Conservation (phyloP, 2,329 filamentous ascomycete genomes). For the Colletotrichum simmondsii region DNA sequence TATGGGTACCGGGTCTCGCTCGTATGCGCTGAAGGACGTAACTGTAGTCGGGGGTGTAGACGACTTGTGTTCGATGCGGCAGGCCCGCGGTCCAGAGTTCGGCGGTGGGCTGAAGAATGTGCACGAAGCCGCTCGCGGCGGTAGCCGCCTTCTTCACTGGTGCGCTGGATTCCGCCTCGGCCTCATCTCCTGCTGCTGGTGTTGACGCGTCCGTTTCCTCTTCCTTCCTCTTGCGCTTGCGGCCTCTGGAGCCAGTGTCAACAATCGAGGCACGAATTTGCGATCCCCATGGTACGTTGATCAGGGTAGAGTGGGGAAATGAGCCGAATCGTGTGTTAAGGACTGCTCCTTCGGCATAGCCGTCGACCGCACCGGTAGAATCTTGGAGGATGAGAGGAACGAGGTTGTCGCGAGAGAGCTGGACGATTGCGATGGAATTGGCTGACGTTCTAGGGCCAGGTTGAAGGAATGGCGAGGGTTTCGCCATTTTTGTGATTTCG, state of each 20-base stretch:
- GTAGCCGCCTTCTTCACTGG: constrained; percentile 60
- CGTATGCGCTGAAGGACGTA: constrained; percentile 83
- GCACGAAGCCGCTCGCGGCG: constrained; percentile 77
- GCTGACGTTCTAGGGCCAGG: constrained; percentile 71
- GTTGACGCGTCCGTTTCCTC: constrained; percentile 48
- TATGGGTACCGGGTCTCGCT: constrained; percentile 75
- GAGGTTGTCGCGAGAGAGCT: constrained; percentile 88
- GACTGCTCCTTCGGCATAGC: constrained; percentile 80
- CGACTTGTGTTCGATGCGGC: constrained; percentile 85
- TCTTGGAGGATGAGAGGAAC: constrained; percentile 78
- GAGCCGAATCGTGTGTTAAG: constrained; percentile 96
- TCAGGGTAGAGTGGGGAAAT: constrained; percentile 81
- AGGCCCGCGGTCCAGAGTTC: constrained; percentile 85
- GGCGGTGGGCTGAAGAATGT: constrained; percentile 81
- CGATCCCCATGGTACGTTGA: constrained; percentile 87
- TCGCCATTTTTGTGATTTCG: constrained; percentile 44
- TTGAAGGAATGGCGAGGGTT: constrained; percentile 81
- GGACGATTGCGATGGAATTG: constrained; percentile 81
- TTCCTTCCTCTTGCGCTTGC: constrained; percentile 68
- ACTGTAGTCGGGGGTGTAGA: constrained; percentile 89
- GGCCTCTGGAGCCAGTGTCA: constrained; percentile 89
- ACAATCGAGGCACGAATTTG: constrained; percentile 91
- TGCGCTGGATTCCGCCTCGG: constrained; percentile 44
- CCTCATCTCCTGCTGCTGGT: constrained; percentile 43
- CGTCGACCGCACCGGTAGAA: constrained; percentile 71